phyloP scores from a whole-genome alignment of 345 rosid genomes.

The Zanthoxylum bungeanum region DNA sequence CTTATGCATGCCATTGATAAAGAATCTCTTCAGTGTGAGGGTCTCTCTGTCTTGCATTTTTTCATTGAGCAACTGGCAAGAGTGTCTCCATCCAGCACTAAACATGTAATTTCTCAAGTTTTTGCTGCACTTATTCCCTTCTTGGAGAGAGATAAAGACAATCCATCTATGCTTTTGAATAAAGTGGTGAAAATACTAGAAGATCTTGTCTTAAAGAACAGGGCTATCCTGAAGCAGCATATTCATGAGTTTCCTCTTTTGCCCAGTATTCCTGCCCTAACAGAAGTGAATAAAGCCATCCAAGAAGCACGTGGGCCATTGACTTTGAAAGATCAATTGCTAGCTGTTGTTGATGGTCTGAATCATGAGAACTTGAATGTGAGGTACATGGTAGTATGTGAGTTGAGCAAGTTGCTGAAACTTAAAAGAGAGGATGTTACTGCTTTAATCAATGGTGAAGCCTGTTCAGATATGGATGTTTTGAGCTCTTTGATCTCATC shows the following conservation, averaged over 20 bases:
- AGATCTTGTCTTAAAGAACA: constrained; percentile 85
- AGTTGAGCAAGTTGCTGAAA: constrained; percentile 81
- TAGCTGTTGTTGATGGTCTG: constrained; percentile 72
- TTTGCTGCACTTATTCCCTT: constrained; percentile 94
- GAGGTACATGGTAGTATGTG: constrained; percentile 93
- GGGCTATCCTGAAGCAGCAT: constrained; percentile 73
- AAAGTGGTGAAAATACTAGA: constrained; percentile 80
- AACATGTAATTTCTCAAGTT: constrained; percentile 86
- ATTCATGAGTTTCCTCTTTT: constrained; percentile 86
- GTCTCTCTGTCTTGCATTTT: constrained; percentile 82
- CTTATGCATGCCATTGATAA: constrained; percentile 88
- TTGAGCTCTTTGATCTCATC: constrained; percentile 81
- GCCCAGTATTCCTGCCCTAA: constrained; percentile 72
- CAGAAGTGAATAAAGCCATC: constrained; percentile 82
- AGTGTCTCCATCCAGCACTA: constrained; percentile 79
- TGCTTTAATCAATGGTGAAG: constrained; percentile 71
- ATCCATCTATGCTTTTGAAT: constrained; percentile 42
- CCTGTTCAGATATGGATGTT: constrained; percentile 71
- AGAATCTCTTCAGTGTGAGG: constrained; percentile 83
- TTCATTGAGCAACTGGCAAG: constrained; percentile 70
- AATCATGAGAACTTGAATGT: constrained; percentile 96
- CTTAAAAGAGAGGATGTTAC: constrained; percentile 68
- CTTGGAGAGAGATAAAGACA: constrained; percentile 72
- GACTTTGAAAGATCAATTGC: constrained; percentile 83
- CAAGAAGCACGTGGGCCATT: constrained; percentile 88